phyloP scores from a whole-genome alignment of 2,329 filamentous ascomycete genomes.

The Cladobotryum protrusum region DNA sequence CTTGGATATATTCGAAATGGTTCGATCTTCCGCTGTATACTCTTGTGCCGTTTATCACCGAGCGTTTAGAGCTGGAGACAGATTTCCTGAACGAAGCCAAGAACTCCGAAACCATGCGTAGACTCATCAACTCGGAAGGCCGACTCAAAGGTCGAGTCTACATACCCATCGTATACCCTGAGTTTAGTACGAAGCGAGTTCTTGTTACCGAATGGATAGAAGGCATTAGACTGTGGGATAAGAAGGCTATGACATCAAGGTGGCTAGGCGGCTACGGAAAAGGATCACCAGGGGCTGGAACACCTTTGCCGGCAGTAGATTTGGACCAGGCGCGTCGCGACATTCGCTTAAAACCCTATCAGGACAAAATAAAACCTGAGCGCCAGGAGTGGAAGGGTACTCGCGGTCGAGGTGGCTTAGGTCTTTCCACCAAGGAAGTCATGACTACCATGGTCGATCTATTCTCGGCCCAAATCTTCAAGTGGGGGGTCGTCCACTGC shows the following conservation, averaged over 20 bases:
- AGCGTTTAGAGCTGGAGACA: conserved; percentile 86
- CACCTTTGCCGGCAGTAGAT: conserved; percentile 49
- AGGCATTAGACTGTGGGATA: conserved; percentile 88
- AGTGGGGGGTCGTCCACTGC: conserved; percentile 92
- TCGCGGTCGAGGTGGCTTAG: conserved; percentile 70
- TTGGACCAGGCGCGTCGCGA: conserved; percentile 39
- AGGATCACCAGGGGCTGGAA: conserved; percentile 73
- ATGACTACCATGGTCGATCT: conserved; percentile 97
- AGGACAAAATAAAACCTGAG: conserved; percentile 68
- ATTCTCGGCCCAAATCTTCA: conserved; percentile 96
- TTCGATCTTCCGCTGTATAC: conserved; percentile 93
- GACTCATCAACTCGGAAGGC: conserved; percentile 68
- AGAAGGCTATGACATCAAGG: conserved; percentile 65
- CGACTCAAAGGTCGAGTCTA: conserved; percentile 76
- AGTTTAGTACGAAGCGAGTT: conserved; percentile 75
- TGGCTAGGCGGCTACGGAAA: conserved; percentile 74
- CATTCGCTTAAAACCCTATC: conserved; percentile 45
- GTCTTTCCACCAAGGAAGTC: conserved; percentile 73
- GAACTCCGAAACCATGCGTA: conserved; percentile 80
- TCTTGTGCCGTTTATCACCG: conserved; percentile 85
- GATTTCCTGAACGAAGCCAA: conserved; percentile 89
- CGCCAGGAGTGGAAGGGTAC: conserved; percentile 71
- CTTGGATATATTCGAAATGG: conserved; percentile 74
- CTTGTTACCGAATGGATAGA: conserved; percentile 98
- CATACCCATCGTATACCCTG: conserved; percentile 76